Base-by-base conservation (phyloP, 768 basidiomycete species). In the Epithele typhae region DNA sequence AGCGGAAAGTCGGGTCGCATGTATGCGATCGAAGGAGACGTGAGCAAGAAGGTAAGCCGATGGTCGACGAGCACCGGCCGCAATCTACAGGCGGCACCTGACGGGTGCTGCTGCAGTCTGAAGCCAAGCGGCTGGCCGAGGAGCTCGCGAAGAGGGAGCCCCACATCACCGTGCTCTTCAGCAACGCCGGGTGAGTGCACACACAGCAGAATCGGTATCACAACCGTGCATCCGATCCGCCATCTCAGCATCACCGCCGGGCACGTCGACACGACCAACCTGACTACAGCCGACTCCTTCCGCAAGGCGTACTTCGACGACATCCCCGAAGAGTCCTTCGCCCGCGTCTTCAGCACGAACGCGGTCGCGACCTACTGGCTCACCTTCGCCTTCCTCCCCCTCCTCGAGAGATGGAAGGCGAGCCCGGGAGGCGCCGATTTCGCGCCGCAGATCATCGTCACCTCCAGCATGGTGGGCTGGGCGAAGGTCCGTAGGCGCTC, bases 361-460 rank as follows among this genome's bases (percentile, higher is more conserved):
- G 67, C 71, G 0, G 64, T 71, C 9, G 73, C 70, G 0, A 72
- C 77, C 5, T 77, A 77, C 58, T 81, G 77, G 73, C 63, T 77
- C 17, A 72, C 77, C 0, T 74, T 78, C 52, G 77, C 77, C n/a
- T 76, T 77, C 63, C 63, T 80, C 3, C 77, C 76, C 5, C 62
- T 80, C 0, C 64, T 78, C 5, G 73, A 74, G 52, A 71, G 69
- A 43, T 72, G 74, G 70, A 72, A 72, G 55, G 58, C 59, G 32
- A 59, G 54, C 37, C 58, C 55, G 22, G 59, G 50, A 17, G 61
- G 59, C 7, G 60, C 59, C 43, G 43, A 56, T 19, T 75, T 76
- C 48, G 71, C 66, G 8, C 73, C 74, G 1, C 73, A 75, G 56
- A 60, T 77, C 23, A 59, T 77, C 25, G 74, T 76, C 69, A 77